These are phyloP conservation scores for Phyllosticta paracitricarpa DNA, from an alignment of 2,329 filamentous ascomycete species.

Conservation along the genomic window DNA sequence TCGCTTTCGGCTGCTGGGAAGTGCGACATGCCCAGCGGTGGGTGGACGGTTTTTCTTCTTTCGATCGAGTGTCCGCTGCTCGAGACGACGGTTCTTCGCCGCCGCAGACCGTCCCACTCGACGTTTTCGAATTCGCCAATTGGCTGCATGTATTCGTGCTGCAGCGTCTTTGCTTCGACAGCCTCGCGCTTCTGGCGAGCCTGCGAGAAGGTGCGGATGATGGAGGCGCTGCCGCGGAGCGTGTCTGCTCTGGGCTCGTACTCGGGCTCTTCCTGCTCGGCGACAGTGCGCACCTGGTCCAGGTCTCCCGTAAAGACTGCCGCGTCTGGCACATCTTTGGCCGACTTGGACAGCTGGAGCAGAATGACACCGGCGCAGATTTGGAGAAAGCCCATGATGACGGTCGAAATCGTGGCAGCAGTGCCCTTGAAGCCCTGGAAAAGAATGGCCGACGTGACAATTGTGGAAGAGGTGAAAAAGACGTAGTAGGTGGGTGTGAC, in stretches of 20 bases:
- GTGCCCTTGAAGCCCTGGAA: constrained; percentile 93
- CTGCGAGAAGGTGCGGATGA: constrained; percentile 71
- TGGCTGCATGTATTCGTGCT: constrained; percentile 70
- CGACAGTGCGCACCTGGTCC: constrained; percentile 90
- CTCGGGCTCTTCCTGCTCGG: constrained; percentile 91
- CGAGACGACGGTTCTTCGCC: constrained; percentile 52
- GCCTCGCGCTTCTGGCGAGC: constrained; percentile 68
- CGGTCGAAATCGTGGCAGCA: constrained; percentile 67
- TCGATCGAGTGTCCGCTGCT: constrained; percentile 28
- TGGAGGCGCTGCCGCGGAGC: constrained; percentile 80
- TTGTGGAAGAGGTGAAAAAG: constrained; percentile 92
- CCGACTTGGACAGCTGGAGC: constrained; percentile 92
- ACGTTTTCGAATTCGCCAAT: constrained; percentile 71
- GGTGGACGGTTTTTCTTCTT: constrained; percentile 49
- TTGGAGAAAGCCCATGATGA: constrained; percentile 85
- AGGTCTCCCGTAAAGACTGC: constrained; percentile 88
- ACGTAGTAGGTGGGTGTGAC: constrained; percentile 99
- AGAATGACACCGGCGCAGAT: constrained; percentile 91
- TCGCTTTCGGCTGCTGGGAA: constrained; percentile 60
- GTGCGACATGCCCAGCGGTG: constrained; percentile 77
- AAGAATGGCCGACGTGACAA: constrained; percentile 83
- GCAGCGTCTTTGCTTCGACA: constrained; percentile 67
- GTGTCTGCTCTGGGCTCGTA: constrained; percentile 93
- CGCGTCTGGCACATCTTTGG: constrained; percentile 91
- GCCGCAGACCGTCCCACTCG: constrained; percentile 85